Conservation (phyloP, 2,329 filamentous ascomycete species). For the Teratosphaeria nubilosa region DNA sequence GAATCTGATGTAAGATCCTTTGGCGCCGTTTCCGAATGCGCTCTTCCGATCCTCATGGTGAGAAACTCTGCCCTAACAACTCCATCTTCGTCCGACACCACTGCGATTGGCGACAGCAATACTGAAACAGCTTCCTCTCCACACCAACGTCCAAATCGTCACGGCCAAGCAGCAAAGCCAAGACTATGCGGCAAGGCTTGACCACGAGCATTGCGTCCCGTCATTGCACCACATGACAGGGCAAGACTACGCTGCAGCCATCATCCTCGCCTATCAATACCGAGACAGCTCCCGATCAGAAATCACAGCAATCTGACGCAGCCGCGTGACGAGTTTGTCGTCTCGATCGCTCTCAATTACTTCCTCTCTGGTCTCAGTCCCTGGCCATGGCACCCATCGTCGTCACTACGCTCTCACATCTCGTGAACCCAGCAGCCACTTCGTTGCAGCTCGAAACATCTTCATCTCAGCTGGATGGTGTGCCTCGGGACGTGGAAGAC, state of each 20-base stretch:
- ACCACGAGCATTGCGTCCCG: background rate
- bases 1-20: background rate
- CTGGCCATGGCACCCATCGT: background rate
- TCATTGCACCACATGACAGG: background rate
- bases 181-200: background rate
- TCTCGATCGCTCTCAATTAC: too few relatives aligned
- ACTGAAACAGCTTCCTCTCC: background rate
- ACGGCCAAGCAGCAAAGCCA: background rate
- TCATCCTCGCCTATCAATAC: background rate
- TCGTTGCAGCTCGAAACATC: constrained; percentile 55
- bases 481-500: constrained; percentile 61
- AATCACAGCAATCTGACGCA: background rate
- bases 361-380: background rate
- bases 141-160: background rate
- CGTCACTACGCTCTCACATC: constrained; percentile 26
- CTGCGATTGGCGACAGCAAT: background rate
- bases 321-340: background rate
- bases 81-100: too few relatives aligned
- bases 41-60: background rate
- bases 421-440: constrained; percentile 63
- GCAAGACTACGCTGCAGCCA: background rate
- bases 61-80: too few relatives aligned
- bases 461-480: constrained; percentile 44
- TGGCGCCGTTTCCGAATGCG: background rate
- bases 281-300: background rate